A percentile compares a stretch with the other conserved stretches of the same genome.
Evolutionary conservation across 2,329 filamentous ascomycete genomes (phyloP).

Genomic region (Diaporthe sp.): DNA sequence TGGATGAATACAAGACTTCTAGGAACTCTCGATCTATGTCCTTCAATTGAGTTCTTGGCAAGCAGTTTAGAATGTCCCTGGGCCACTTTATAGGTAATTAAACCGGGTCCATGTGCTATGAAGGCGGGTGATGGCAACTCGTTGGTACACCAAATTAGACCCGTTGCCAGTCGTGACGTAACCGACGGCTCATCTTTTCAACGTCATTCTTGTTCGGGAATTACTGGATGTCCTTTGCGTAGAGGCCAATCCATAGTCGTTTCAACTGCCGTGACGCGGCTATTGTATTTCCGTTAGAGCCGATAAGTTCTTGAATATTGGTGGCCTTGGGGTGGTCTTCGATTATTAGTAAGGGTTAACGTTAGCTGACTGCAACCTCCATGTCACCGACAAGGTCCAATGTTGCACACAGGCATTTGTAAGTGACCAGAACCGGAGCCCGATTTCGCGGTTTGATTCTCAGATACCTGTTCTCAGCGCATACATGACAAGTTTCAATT

Average conservation of each 20-base stretch:
- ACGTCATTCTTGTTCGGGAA: slow-evolving; percentile 24
- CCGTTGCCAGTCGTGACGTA: slow-evolving; percentile 28
- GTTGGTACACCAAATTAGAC: slow-evolving; percentile 26
- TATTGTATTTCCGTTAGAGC: slow-evolving; percentile 10
- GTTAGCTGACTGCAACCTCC: neutral
- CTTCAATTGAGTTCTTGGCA: neutral
- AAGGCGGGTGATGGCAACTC: neutral
- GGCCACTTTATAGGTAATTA: neutral
- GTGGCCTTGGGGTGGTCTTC: neutral
- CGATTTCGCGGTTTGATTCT: neutral
- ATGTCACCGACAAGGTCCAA: neutral
- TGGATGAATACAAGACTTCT: neutral
- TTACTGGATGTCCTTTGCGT: slow-evolving; percentile 1
- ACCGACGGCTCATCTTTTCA: slow-evolving; percentile 15
- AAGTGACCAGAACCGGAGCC: neutral
- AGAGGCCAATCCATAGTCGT: neutral
- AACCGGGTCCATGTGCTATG: neutral
- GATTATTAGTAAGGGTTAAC: neutral
- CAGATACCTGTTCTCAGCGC: too few species aligned
- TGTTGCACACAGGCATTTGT: neutral
- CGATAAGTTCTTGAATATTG: neutral
- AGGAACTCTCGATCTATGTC: neutral
- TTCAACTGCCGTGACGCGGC: slow-evolving; percentile 13
- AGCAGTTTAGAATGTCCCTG: neutral
- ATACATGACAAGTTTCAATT: neutral